Conservation (phyloP, 176 grass and related monocot genomes). For the Melocanna baccifera region DNA sequence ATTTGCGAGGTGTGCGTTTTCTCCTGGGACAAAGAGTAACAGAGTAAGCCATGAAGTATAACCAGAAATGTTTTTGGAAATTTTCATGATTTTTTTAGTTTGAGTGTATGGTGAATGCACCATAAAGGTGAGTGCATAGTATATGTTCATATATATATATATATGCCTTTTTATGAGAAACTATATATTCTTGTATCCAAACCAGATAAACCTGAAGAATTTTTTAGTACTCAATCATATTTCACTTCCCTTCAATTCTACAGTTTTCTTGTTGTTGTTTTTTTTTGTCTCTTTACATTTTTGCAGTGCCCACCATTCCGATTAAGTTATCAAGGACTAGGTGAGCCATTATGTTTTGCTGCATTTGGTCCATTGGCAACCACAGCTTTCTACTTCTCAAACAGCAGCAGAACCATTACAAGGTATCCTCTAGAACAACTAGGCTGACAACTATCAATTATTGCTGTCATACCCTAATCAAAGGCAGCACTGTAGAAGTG, state of each 20-base stretch:
- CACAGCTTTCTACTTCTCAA: constrained; percentile 81
- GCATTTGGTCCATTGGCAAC: constrained; percentile 96
- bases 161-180: neutral
- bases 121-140: too few relatives aligned
- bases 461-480: neutral
- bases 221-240: neutral
- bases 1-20: too few relatives aligned
- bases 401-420: constrained; percentile 40
- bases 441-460: neutral
- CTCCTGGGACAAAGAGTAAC: too few relatives aligned
- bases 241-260: neutral
- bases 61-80: too few relatives aligned
- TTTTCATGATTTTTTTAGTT: too few relatives aligned
- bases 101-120: too few relatives aligned
- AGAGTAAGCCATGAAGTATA: too few relatives aligned
- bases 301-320: constrained; percentile 83
- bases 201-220: neutral
- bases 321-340: constrained; percentile 83
- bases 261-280: neutral
- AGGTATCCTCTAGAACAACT: constrained; percentile 33
- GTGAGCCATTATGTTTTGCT: constrained; percentile 83
- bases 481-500: neutral
- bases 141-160: too few relatives aligned
- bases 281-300: neutral
- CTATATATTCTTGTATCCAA: neutral